These are phyloP conservation scores for Boletellus sp. DNA, from an alignment of 768 basidiomycete genomes.

Conservation along the genomic window DNA sequence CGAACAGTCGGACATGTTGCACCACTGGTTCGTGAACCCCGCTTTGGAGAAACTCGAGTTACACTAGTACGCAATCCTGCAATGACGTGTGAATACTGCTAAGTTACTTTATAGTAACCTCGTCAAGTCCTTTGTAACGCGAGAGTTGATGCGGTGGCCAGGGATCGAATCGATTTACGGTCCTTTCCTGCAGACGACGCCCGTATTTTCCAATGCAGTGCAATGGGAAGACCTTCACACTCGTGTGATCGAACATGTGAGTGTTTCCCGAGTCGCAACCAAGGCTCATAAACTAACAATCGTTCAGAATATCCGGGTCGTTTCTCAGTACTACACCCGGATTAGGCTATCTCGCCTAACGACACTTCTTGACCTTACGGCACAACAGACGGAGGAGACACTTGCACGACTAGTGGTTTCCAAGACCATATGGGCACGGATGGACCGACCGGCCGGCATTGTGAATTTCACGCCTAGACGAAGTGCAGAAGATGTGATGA, in stretches of 20 bases:
- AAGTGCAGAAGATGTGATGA: conserved; percentile 90
- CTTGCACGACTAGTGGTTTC: conserved; percentile 88
- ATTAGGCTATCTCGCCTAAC: conserved; percentile 83
- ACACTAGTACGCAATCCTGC: conserved; percentile 62
- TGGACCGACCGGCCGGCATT: conserved; percentile 88
- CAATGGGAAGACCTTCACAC: conserved; percentile 95
- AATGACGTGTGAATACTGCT: not conserved
- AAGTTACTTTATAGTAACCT: conserved; percentile 60
- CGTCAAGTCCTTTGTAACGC: conserved; percentile 89
- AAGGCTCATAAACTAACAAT: not conserved
- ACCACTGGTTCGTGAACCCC: conserved; percentile 78
- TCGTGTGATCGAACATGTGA: conserved; percentile 93
- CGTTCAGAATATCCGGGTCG: conserved; percentile 87
- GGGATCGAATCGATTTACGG: conserved; percentile 89
- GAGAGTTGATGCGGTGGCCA: conserved; percentile 96
- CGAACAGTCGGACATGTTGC: conserved; percentile 95
- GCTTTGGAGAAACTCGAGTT: conserved; percentile 76
- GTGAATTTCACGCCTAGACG: conserved; percentile 83
- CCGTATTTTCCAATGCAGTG: conserved; percentile 73
- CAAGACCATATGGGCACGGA: conserved; percentile 89
- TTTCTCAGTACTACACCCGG: conserved; percentile 91
- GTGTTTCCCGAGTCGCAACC: conserved; percentile 30
- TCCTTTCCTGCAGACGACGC: conserved; percentile 70
- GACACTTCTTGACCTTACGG: conserved; percentile 79
- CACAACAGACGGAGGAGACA: conserved; percentile 80